Base-by-base conservation (phyloP, 78 protist species). In the Planoprotostelium fungivorum region DNA sequence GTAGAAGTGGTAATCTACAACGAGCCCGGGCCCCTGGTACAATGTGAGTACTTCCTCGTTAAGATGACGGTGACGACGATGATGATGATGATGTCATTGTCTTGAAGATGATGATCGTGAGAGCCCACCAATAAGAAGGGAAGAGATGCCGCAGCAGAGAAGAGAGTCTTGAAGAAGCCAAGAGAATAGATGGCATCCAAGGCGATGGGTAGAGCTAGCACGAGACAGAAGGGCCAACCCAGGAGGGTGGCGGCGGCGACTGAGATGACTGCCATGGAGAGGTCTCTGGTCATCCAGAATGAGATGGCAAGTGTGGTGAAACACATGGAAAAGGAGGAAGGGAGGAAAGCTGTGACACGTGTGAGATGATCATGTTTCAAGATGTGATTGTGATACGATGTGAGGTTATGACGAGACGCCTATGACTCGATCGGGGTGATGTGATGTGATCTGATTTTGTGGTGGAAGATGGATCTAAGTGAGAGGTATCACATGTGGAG, bases 151-250 rank as follows among this genome's bases (percentile, higher is more conserved):
- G 91, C 31, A 16, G 92, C 92, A 86, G 84, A 89, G 1, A 38
- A 9, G n/a, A 93, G 29, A 1, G 89, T 28, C 34, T 87, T 88
- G 16, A 95, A 34, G 1, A 93, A 35, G 31, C 95, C 91, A 51
- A 39, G 37, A 16, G 86, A 36, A 51, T 34, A 1, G 9, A 93
- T 25, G 16, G 85, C 1, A 38, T 89, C 90, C 9, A 95, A 16
- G n/a, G 95, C 96, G 28, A 95, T 38, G n/a, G 97, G 96, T 10
- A 87, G 29, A 23, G 88, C 89, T 1, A 92, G 29, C 35, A 91
- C 93, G 28, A 85, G 89, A 38, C 90, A 88, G 39, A 96, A 96
- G 34, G 98, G 98, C 98, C 98, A 96, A 23, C 94, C 98, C 28
- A 95, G 35, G 16, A 96, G 88, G 29, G 90, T 93, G 35, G 89